phyloP scores from a whole-genome alignment of 768 basidiomycete genomes.

The Boletus rubroflammeus region DNA sequence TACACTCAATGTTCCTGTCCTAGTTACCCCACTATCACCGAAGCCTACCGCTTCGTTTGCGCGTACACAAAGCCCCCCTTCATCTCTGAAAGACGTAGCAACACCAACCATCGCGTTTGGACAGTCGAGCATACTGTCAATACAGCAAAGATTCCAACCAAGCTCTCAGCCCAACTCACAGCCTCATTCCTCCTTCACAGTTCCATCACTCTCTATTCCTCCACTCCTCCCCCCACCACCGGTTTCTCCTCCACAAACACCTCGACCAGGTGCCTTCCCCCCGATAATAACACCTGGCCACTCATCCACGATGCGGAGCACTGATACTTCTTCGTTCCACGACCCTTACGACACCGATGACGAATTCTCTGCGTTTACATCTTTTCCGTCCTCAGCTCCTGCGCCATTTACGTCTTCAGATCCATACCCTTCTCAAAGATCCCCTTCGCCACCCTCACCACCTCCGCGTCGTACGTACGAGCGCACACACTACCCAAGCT shows the following conservation, averaged over 20 bases:
- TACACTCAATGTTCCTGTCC: conserved; percentile 9
- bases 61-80: conserved; percentile 14
- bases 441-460: conserved; percentile 27
- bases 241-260: conserved; percentile 31
- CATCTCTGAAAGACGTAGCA: neutral
- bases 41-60: conserved; percentile 24
- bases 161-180: conserved; percentile 18
- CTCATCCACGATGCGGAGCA: conserved; percentile 6
- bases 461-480: conserved; percentile 27
- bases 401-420: conserved; percentile 4
- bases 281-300: conserved; percentile 6
- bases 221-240: conserved; percentile 32
- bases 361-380: conserved; percentile 53
- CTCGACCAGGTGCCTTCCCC: conserved; percentile 17
- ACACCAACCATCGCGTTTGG: conserved; percentile 1
- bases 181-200: conserved; percentile 16
- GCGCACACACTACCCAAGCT: conserved; percentile 20
- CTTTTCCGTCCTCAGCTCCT: conserved; percentile 23
- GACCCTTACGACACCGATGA: conserved; percentile 34
- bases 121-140: conserved; percentile 2
- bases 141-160: conserved; percentile 15
- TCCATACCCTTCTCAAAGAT: conserved; percentile 11
- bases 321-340: conserved; percentile 5
- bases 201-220: conserved; percentile 26
- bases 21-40: conserved; percentile 29